phyloP scores from a whole-genome alignment of 495 filamentous ascomycete species.

The Delitschia confertaspora region DNA sequence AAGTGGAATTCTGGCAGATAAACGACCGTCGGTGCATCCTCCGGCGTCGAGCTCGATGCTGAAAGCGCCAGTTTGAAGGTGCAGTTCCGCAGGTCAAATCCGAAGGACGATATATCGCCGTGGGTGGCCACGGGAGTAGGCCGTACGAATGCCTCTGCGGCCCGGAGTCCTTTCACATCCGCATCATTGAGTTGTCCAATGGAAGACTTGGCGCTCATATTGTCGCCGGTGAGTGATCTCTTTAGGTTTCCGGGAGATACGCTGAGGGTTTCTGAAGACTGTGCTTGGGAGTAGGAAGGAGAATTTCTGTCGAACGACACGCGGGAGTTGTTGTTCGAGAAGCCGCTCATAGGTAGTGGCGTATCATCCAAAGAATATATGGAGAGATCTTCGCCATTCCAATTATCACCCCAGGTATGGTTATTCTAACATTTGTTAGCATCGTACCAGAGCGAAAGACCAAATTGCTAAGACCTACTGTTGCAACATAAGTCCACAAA shows the following conservation, averaged over 20 bases:
- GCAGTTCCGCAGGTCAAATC: constrained; percentile 54
- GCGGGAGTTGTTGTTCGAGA: constrained; percentile 30
- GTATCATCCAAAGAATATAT: constrained; percentile 79
- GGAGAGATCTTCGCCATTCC: constrained; percentile 96
- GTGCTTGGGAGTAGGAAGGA: constrained; percentile 51
- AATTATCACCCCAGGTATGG: constrained; percentile 84
- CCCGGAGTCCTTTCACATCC: constrained; percentile 55
- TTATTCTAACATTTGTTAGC: constrained; percentile 49
- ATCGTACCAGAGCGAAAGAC: constrained; percentile 11
- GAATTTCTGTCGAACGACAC: constrained; percentile 44
- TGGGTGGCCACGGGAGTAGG: constrained; percentile 70
- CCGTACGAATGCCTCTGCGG: constrained; percentile 84
- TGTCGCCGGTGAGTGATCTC: constrained; percentile 48
- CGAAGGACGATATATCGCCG: constrained; percentile 56
- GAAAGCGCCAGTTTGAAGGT: constrained; percentile 33
- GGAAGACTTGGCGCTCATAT: constrained; percentile 34
- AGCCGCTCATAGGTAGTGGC: constrained; percentile 47
- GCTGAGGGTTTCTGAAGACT: constrained; percentile 37
- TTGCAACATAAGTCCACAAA: constrained; percentile 75
- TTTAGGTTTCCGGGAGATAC: constrained; percentile 63
- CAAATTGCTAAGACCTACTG: constrained; percentile 40
- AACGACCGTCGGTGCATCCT: constrained; percentile 67
- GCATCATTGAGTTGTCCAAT: not conserved
- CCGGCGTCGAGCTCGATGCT: constrained; percentile 31
- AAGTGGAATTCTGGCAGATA: constrained; percentile 93